phyloP scores from a whole-genome alignment of 1,139 yeast genomes.

The Taiozyma sp. region DNA sequence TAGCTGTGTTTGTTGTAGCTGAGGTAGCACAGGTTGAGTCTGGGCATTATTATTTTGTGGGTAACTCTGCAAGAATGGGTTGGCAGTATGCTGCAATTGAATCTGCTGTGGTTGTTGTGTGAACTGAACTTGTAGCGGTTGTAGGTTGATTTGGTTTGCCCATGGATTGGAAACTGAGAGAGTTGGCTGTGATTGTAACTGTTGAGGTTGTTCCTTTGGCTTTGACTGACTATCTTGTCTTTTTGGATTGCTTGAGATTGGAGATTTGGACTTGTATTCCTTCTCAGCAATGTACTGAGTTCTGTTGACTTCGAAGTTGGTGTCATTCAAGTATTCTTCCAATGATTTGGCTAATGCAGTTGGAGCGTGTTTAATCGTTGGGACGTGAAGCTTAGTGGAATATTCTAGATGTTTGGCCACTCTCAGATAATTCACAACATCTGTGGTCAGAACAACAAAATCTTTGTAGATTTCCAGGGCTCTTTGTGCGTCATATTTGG shows the following conservation, averaged over 20 bases:
- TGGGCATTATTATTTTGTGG: conserved; percentile 8
- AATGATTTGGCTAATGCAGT: conserved; percentile 84
- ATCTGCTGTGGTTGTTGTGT: conserved; percentile 14
- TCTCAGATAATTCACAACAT: conserved; percentile 82
- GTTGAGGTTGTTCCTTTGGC: conserved; percentile 16
- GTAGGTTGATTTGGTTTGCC: conserved; percentile 18
- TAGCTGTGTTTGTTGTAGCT: conserved; percentile 8
- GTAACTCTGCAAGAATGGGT: conserved; percentile 17
- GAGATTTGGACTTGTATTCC: conserved; percentile 29
- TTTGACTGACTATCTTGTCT: conserved; percentile 3
- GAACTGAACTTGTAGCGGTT: conserved; percentile 25
- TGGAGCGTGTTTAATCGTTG: conserved; percentile 96
- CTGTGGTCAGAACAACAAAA: conserved; percentile 82
- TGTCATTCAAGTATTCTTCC: conserved; percentile 84
- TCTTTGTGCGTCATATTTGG: conserved; percentile 78
- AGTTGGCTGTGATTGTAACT: conserved; percentile 15
- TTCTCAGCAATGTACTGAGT: conserved; percentile 71
- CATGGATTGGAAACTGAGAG: conserved; percentile 21
- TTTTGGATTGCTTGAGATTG: conserved; percentile 16
- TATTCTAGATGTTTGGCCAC: conserved; percentile 86
- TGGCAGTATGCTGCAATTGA: conserved; percentile 7
- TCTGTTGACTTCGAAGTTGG: conserved; percentile 78
- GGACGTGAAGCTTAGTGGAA: conserved; percentile 86
- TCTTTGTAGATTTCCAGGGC: conserved; percentile 79
- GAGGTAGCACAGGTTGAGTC: conserved; percentile 4